Conservation (phyloP, 176 grass and related monocot species). For the Zoysia pacifica region DNA sequence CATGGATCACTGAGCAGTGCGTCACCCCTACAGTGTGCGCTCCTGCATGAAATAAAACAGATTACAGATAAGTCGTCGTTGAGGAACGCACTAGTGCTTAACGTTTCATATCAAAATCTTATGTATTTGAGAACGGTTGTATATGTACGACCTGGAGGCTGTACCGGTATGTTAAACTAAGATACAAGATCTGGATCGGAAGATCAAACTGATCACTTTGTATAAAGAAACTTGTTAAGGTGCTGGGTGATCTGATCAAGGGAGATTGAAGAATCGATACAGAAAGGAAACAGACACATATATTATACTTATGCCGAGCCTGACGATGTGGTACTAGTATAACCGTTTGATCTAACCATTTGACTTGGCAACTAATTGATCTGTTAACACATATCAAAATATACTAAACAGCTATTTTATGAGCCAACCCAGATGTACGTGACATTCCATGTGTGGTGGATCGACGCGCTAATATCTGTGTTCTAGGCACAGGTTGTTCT, state of each 20-base stretch:
- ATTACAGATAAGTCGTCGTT: too few relatives aligned
- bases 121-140: neutral
- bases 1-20: slow-evolving; percentile 67
- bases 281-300: neutral
- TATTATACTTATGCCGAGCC: neutral
- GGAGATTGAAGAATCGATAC: neutral
- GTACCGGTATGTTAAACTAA: neutral
- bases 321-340: slow-evolving; percentile 9
- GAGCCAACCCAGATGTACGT: neutral
- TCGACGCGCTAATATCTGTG: slow-evolving; percentile 2
- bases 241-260: slow-evolving; percentile 2
- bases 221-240: neutral
- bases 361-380: neutral
- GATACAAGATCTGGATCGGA: slow-evolving; percentile 35
- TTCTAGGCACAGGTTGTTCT: neutral
- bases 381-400: slow-evolving; percentile 14
- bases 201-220: neutral
- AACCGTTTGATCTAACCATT: neutral
- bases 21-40: slow-evolving; percentile 82
- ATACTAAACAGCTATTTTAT: slow-evolving; percentile 10
- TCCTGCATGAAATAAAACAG: slow-evolving; percentile 31
- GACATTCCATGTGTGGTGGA: slow-evolving; percentile 44
- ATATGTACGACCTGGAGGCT: neutral
- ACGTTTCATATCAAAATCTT: neutral
- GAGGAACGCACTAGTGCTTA: neutral